Evolutionary conservation across 2,329 filamentous ascomycete species (phyloP).

Genomic region (Fusarium torreyae): DNA sequence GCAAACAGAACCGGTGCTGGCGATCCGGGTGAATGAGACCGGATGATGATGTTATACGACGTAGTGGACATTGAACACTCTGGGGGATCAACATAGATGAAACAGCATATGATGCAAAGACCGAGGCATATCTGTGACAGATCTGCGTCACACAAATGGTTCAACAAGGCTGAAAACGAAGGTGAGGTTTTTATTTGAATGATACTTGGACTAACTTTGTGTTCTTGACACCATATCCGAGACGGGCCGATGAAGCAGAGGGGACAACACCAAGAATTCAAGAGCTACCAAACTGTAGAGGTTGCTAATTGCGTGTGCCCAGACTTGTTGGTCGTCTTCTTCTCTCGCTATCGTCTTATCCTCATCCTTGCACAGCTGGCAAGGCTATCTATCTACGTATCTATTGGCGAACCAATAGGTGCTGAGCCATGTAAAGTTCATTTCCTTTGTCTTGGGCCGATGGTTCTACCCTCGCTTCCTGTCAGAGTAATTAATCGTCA

Average conservation of each 20-base stretch:
- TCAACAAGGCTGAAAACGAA: conserved; percentile 21
- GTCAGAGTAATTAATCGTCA: conserved; percentile 31
- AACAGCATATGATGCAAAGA: conserved; percentile 42
- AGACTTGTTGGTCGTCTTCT: conserved; percentile 5
- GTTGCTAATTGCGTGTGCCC: conserved; percentile 19
- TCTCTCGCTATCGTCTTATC: background rate
- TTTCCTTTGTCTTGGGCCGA: conserved; percentile 33
- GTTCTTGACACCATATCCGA: conserved; percentile 10
- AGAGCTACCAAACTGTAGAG: background rate
- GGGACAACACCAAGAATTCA: background rate
- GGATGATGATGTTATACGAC: conserved; percentile 9
- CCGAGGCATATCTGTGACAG: conserved; percentile 31
- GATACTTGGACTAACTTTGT: background rate
- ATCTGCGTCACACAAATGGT: conserved; percentile 30
- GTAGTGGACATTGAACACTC: conserved; percentile 12
- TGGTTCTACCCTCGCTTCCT: conserved; percentile 22
- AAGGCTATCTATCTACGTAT: conserved; percentile 20
- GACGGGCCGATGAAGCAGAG: conserved; percentile 36
- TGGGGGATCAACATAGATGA: conserved; percentile 40
- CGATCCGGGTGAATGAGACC: conserved; percentile 29
- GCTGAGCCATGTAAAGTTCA: conserved; percentile 19
- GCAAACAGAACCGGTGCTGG: conserved; percentile 30
- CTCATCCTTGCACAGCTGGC: conserved; percentile 14
- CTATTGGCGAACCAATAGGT: conserved; percentile 32
- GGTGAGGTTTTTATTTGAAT: background rate